A percentile compares a stretch with the other conserved stretches of the same genome.
Conservation (phyloP, 345 rosid genomes). For the Murraya koenigii region DNA sequence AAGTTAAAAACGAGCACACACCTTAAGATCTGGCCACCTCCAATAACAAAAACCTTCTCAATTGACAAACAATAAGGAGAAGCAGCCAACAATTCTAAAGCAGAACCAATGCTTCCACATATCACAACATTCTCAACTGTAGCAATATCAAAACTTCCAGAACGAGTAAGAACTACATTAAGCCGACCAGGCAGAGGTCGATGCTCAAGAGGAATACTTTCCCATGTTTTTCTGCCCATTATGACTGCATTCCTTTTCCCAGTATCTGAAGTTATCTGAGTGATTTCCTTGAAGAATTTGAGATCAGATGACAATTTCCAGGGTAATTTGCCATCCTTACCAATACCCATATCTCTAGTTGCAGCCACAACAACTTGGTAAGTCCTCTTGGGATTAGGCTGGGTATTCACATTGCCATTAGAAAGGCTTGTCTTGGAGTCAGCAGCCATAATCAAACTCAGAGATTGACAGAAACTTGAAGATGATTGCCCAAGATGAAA, state of each 20-base stretch:
- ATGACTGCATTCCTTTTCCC: constrained; percentile 82
- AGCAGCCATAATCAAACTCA: constrained; percentile 38
- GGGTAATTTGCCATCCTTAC: constrained; percentile 80
- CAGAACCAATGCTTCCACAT: constrained; percentile 78
- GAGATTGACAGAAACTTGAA: constrained; percentile 20
- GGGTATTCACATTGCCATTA: constrained; percentile 42
- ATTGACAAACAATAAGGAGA: constrained; percentile 81
- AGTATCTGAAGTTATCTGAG: constrained; percentile 55
- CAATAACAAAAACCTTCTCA: constrained; percentile 90
- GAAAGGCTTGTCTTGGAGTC: constrained; percentile 37
- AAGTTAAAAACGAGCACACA: constrained; percentile 14
- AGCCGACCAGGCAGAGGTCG: constrained; percentile 88
- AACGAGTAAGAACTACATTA: constrained; percentile 90
- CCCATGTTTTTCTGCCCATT: constrained; percentile 98
- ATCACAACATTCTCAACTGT: constrained; percentile 89
- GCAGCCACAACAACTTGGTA: constrained; percentile 92
- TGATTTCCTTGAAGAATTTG: constrained; percentile 76
- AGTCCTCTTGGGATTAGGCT: constrained; percentile 49
- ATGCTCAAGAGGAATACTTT: constrained; percentile 68
- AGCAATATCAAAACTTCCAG: constrained; percentile 78
- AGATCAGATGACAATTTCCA: constrained; percentile 89
- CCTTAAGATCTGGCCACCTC: constrained; percentile 88
- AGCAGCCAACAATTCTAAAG: constrained; percentile 68
- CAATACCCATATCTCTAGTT: constrained; percentile 85
- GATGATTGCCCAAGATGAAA: constrained; percentile 17